Evolutionary conservation across 306 rosid species (phyloP).

Genomic region (Gynostemma pentaphyllum): DNA sequence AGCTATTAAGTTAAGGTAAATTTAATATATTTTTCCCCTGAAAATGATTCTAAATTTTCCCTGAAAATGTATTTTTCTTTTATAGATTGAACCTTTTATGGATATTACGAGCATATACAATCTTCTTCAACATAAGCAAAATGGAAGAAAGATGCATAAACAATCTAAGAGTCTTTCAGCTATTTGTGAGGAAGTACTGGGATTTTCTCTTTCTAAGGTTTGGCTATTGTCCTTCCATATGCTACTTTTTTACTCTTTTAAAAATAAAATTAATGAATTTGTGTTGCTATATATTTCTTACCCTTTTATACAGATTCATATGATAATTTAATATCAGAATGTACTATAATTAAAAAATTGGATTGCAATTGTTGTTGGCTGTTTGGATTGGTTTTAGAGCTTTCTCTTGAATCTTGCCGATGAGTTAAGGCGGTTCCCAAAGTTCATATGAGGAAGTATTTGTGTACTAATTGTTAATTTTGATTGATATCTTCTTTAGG

Average conservation of each 20-base stretch:
- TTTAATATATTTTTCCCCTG: too few relatives aligned
- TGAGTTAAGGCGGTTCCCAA: background rate
- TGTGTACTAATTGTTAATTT: constrained; percentile 20
- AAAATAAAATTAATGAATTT: background rate
- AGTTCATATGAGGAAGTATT: background rate
- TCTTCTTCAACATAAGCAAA: constrained; percentile 49
- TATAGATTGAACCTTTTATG: constrained; percentile 75
- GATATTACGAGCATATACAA: constrained; percentile 57
- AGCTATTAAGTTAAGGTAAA: too few relatives aligned
- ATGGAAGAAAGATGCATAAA: constrained; percentile 46
- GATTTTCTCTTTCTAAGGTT: constrained; percentile 74
- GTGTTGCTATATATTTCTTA: background rate
- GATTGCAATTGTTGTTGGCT: background rate
- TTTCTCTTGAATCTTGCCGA: constrained; percentile 1
- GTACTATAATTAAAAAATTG: background rate
- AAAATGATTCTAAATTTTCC: background rate
- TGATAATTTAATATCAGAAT: background rate
- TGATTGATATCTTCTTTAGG: constrained; percentile 48
- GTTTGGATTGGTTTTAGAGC: background rate
- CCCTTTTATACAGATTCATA: background rate
- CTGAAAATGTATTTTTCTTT: background rate
- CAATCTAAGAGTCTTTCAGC: constrained; percentile 64
- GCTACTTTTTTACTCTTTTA: background rate
- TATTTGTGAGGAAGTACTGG: constrained; percentile 63
- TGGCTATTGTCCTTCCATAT: constrained; percentile 14